Conservation (phyloP, 192 early-diverging fungal species). For the Backusella tarrabulga region DNA sequence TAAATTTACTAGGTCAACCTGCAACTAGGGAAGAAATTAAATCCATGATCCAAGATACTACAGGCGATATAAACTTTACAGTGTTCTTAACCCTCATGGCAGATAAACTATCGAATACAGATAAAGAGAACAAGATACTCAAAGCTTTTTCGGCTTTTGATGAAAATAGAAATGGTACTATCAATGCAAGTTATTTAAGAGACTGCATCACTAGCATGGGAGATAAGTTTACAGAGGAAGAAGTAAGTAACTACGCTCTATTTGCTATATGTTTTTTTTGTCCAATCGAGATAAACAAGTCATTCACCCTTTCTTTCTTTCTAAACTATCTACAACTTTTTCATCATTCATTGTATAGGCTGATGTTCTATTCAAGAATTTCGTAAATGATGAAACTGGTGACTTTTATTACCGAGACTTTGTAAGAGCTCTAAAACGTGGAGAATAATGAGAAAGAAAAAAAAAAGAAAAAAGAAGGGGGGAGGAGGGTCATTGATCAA, state of each 20-base stretch:
- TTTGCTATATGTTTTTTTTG: not conserved
- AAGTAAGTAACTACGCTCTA: slow-evolving; percentile 49
- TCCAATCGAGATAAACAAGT: not conserved
- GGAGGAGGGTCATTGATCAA: not conserved
- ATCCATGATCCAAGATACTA: slow-evolving; percentile 86
- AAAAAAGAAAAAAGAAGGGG: not conserved
- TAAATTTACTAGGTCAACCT: slow-evolving; percentile 48
- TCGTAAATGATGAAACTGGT: slow-evolving; percentile 68
- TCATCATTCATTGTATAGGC: slow-evolving; percentile 43
- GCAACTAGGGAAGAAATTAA: slow-evolving; percentile 81
- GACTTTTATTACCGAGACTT: slow-evolving; percentile 92
- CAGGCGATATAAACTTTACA: slow-evolving; percentile 90
- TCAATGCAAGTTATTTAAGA: slow-evolving; percentile 75
- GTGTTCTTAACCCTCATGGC: slow-evolving; percentile 96
- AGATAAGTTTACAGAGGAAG: slow-evolving; percentile 87
- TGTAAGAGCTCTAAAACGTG: slow-evolving; percentile 89
- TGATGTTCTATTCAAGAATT: slow-evolving; percentile 90
- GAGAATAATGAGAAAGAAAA: slow-evolving; percentile 51
- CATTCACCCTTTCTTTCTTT: not conserved
- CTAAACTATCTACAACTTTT: not conserved
- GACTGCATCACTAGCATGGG: slow-evolving; percentile 93
- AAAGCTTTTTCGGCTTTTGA: slow-evolving; percentile 94
- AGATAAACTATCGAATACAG: slow-evolving; percentile 88
- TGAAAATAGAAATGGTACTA: slow-evolving; percentile 73
- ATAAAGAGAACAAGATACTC: slow-evolving; percentile 87